Percentiles rank a stretch among this genome's conserved stretches.
Conservation (phyloP, 2,329 filamentous ascomycete genomes). For the Aspergillus tubingensis region DNA sequence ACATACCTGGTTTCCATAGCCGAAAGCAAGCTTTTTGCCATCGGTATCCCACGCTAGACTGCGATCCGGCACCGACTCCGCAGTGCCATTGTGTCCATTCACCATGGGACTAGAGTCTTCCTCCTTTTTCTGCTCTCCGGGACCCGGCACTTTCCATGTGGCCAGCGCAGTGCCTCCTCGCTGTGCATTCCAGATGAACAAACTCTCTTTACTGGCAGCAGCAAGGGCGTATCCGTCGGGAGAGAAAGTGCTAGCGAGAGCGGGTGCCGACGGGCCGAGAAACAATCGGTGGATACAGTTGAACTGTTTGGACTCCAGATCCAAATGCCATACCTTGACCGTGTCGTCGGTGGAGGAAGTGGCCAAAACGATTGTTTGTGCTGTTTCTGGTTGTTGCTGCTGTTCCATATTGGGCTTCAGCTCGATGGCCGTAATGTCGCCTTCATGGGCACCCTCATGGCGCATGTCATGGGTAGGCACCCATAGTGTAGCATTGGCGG, state of each 20-base stretch:
- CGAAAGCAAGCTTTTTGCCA: conserved; percentile 56
- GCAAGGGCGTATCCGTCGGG: conserved; percentile 51
- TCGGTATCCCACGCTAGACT: conserved; percentile 56
- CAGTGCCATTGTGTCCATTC: conserved; percentile 40
- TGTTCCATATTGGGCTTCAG: conserved; percentile 35
- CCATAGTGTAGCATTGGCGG: conserved; percentile 44
- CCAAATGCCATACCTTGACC: conserved; percentile 48
- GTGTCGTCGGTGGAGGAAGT: conserved; percentile 50
- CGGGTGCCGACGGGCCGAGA: conserved; percentile 39
- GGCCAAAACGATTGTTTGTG: conserved; percentile 40
- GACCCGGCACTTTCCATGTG: conserved; percentile 38
- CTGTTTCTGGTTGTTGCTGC: conserved; percentile 6
- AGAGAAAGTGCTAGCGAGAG: conserved; percentile 48
- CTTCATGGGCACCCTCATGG: conserved; percentile 43
- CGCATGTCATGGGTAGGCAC: conserved; percentile 47
- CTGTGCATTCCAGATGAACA: conserved; percentile 52
- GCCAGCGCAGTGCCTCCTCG: conserved; percentile 47
- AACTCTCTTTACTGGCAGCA: conserved; percentile 45
- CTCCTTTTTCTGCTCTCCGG: conserved; percentile 36
- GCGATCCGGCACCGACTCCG: conserved; percentile 35
- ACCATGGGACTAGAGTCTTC: conserved; percentile 30
- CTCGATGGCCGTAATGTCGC: conserved; percentile 47
- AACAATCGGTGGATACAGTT: conserved; percentile 40
- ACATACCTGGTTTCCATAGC: conserved; percentile 52
- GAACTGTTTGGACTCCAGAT: conserved; percentile 40